Conservation (phyloP, 2,329 filamentous ascomycete species). For the Colletotrichum lentis region DNA sequence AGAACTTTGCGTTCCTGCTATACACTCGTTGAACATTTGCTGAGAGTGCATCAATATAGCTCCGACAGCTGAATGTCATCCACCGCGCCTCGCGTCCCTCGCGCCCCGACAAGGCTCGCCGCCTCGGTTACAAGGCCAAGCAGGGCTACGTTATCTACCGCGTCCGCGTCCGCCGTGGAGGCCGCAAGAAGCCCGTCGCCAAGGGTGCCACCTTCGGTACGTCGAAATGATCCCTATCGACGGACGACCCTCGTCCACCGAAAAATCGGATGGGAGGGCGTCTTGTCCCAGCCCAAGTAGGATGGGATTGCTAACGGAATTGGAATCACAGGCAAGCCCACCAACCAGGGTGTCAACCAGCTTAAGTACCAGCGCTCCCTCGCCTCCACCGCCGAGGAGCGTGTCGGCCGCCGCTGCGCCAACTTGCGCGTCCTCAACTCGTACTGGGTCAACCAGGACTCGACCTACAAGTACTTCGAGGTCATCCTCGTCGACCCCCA, state of each 20-base stretch:
- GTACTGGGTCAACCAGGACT: slow-evolving; percentile 99
- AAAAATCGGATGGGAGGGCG: neutral
- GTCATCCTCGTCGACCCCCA: slow-evolving; percentile 99
- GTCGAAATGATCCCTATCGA: slow-evolving; percentile 45
- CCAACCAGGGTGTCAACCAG: slow-evolving; percentile 99
- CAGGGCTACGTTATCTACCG: slow-evolving; percentile 99
- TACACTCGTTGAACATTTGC: slow-evolving; percentile 99
- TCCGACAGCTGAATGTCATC: slow-evolving; percentile 99
- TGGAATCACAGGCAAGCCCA: slow-evolving; percentile 84
- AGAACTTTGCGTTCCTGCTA: slow-evolving; percentile 70
- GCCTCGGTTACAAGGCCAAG: slow-evolving; percentile 99
- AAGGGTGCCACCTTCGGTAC: slow-evolving; percentile 99
- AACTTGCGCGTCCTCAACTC: slow-evolving; percentile 99
- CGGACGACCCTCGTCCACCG: neutral
- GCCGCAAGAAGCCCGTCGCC: slow-evolving; percentile 93
- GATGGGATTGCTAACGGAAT: slow-evolving; percentile 39
- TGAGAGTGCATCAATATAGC: slow-evolving; percentile 99
- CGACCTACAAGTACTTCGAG: slow-evolving; percentile 99
- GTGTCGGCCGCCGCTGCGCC: slow-evolving; percentile 98
- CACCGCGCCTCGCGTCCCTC: slow-evolving; percentile 98
- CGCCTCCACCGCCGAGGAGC: slow-evolving; percentile 97
- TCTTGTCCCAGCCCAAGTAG: neutral
- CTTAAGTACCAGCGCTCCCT: slow-evolving; percentile 99
- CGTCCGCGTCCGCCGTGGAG: slow-evolving; percentile 96
- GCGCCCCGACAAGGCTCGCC: slow-evolving; percentile 99